phyloP scores from a whole-genome alignment of 208 protist species.

The Leishmania major region DNA sequence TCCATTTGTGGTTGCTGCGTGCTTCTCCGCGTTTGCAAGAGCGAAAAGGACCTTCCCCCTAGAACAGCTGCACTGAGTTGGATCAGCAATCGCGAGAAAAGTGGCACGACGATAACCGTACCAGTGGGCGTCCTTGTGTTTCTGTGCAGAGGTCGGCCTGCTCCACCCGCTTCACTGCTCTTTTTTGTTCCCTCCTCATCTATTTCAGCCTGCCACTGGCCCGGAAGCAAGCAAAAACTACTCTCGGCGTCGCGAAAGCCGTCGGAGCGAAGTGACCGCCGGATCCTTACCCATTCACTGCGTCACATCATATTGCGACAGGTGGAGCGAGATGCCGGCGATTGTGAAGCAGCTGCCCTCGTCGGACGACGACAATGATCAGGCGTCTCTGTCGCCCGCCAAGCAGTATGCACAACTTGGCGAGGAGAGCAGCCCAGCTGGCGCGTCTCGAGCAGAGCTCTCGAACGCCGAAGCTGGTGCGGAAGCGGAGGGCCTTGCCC shows the following conservation, averaged over 20 bases:
- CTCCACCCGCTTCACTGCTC: neutral
- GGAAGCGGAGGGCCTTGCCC: neutral
- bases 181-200: neutral
- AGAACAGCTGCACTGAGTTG: neutral
- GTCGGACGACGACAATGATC: conserved; percentile 17
- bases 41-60: neutral
- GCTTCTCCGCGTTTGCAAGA: neutral
- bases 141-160: neutral
- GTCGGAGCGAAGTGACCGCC: neutral
- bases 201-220: neutral
- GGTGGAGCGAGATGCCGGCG: conserved; percentile 19
- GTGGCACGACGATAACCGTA: neutral
- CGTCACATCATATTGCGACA: neutral
- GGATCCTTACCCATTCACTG: neutral
- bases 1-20: neutral
- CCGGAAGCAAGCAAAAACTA: neutral
- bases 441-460: neutral
- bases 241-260: neutral
- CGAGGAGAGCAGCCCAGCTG: neutral
- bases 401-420: neutral
- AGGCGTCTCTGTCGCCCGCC: neutral
- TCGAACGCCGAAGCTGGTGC: neutral
- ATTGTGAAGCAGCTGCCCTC: conserved; percentile 29
- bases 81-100: neutral
- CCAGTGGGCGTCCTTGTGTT: neutral